Evolutionary conservation across 2,329 filamentous ascomycete genomes (phyloP), one percentile per base, ranked within the genome.

Genomic region (Mariannaea sp.): DNA sequence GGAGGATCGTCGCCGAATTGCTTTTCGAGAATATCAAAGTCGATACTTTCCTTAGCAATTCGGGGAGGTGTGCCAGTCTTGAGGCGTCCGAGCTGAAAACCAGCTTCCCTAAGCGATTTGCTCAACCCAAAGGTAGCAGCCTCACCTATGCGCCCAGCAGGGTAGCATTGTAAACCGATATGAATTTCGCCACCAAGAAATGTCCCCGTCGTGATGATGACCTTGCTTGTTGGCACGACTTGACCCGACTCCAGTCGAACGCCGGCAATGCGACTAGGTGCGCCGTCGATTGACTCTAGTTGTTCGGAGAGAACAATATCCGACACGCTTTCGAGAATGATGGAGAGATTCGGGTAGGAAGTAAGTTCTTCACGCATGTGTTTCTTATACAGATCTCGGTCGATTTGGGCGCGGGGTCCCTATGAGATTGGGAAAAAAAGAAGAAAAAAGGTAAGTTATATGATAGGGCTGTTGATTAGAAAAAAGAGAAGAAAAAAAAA

Each of bases 131-230:
- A 91, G 0, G 94, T 97, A 1, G 94, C 92, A 17, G 90, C 90
- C 74, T 99, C 94, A 9, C 93, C 94, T 78, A 99, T 92, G 7
- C 94, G 85, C 1, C 94, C 94, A 0, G 94, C 89, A 0, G 94
- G 92, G 68, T 85, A 96, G 3, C 81, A 82, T 47, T 96, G 83
- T 7, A 97, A 76, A 0, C 92, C 94, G 57, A 99, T 95, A 65
- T 99, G 94, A 57, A 99, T 99, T 72, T 99, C 94, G 14, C 92
- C 94, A 9, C 93, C 89, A 5, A 99, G 75, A 68, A 99, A 99
- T 0, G 94, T 99, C 0, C 94, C 94, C 0, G 94, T 99, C 0
- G 94, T 97, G 62, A 99, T 97, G 19, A 99, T 83, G 29, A 97
- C 92, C 57, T 87, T 86, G 40, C 81, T 84, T 1, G 93, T 90